Evolutionary conservation across 2,329 filamentous ascomycete species (phyloP).

Genomic region (Penicillium decumbens): DNA sequence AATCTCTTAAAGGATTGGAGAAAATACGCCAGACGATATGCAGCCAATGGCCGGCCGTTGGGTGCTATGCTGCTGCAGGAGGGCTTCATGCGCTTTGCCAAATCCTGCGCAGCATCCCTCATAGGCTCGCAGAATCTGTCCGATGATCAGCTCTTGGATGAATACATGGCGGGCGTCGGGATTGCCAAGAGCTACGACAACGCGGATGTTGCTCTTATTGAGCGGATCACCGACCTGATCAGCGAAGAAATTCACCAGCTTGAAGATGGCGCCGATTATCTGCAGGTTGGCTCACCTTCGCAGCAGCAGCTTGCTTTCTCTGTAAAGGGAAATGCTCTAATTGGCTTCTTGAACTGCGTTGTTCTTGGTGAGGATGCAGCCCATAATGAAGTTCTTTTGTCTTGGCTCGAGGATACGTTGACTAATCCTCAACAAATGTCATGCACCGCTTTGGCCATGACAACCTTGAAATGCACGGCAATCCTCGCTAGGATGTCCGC

Average conservation of each 20-base stretch:
- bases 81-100: conserved; percentile 79
- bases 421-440: conserved; percentile 76
- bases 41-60: conserved; percentile 70
- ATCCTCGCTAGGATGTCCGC: conserved; percentile 72
- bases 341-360: conserved; percentile 79
- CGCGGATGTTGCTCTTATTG: conserved; percentile 44
- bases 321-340: conserved; percentile 76
- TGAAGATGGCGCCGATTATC: conserved; percentile 84
- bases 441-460: conserved; percentile 69
- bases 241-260: conserved; percentile 79
- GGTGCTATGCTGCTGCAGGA: conserved; percentile 88
- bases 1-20: conserved; percentile 77
- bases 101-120: conserved; percentile 70
- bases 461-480: conserved; percentile 75
- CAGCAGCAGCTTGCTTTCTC: conserved; percentile 83
- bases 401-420: conserved; percentile 80
- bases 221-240: conserved; percentile 65
- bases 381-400: conserved; percentile 71
- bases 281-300: conserved; percentile 76
- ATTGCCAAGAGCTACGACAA: conserved; percentile 41
- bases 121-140: conserved; percentile 58
- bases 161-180: conserved; percentile 60
- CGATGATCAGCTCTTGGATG: conserved; percentile 64
- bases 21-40: conserved; percentile 76
- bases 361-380: conserved; percentile 76